Conservation (phyloP, 805 yeast species). For the Tetrapisispora pingtungensis region DNA sequence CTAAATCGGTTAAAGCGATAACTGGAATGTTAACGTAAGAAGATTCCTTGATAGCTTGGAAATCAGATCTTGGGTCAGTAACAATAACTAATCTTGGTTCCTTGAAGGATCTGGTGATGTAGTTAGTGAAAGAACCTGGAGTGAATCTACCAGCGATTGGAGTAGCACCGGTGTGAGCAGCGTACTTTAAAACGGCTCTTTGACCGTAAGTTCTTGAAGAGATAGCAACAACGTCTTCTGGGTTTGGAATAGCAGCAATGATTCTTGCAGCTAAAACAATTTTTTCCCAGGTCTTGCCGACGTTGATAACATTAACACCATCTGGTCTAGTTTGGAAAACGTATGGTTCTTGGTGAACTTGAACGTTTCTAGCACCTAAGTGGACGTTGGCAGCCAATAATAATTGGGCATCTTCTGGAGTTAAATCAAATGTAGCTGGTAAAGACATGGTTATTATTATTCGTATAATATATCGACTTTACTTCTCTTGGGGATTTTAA, state of each 20-base stretch:
- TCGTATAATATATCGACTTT: constrained; percentile 2
- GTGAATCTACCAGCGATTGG: constrained; percentile 99
- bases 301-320: constrained; percentile 97
- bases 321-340: constrained; percentile 98
- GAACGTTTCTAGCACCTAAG: constrained; percentile 99
- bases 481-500: background rate
- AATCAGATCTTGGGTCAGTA: constrained; percentile 99
- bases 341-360: constrained; percentile 95
- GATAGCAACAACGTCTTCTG: constrained; percentile 96
- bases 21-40: constrained; percentile 99
- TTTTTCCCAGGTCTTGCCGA: constrained; percentile 99
- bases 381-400: constrained; percentile 99
- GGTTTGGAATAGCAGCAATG: constrained; percentile 98
- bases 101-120: constrained; percentile 99
- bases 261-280: constrained; percentile 95
- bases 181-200: constrained; percentile 99
- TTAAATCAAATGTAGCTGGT: constrained; percentile 83
- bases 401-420: constrained; percentile 98
- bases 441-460: constrained; percentile 46
- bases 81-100: constrained; percentile 99
- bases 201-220: constrained; percentile 99
- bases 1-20: constrained; percentile 96
- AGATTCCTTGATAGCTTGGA: constrained; percentile 99
- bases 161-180: constrained; percentile 99
- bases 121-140: constrained; percentile 99